Evolutionary conservation across 805 yeast genomes (phyloP), one percentile per base, ranked within the genome.

Genomic region (Candida germanica): DNA sequence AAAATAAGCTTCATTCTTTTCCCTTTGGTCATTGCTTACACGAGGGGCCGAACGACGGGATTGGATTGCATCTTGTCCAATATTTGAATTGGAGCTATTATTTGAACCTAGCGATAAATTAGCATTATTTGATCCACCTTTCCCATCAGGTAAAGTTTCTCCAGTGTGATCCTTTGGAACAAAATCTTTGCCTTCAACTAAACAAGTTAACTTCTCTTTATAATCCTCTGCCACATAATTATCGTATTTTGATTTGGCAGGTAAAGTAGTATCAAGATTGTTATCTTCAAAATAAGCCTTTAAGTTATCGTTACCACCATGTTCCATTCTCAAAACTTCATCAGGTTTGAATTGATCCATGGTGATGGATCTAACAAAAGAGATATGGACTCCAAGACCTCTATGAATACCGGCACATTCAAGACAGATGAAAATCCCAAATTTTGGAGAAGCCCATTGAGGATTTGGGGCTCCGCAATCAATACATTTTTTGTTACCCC

Each of bases 401-500:
- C 95, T 75, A 60, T 93, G 99, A 38, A 83, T 71, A 30, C 99
- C 99, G 13, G 98, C 98, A 69, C 98, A 93, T 58, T 93, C 99
- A 26, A 93, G 74, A 62, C 98, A 93, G 55, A 93, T 91, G 63
- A 89, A 93, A 42, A 93, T 85, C 42, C 98, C 98, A 64, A 91
- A 88, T 61, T 93, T 93, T 24, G 98, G 98, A 10, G 96, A 87
- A 2, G 98, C 97, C 98, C 98, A 93, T 61, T 93, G 98, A 7
- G 98, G 98, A 58, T 89, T 91, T 40, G 95, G 96, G 1, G 97
- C 95, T 25, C 69, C 73, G 63, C 98, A 93, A 59, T 93, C 98
- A 59, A 87, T 83, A 63, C 98, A 93, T 59, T 78, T 81, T 66
- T 83, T 87, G 40, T 58, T 58, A 10, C 70, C 82, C 18, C 91